Base-by-base conservation (phyloP, 768 basidiomycete genomes). In the Postia placenta region DNA sequence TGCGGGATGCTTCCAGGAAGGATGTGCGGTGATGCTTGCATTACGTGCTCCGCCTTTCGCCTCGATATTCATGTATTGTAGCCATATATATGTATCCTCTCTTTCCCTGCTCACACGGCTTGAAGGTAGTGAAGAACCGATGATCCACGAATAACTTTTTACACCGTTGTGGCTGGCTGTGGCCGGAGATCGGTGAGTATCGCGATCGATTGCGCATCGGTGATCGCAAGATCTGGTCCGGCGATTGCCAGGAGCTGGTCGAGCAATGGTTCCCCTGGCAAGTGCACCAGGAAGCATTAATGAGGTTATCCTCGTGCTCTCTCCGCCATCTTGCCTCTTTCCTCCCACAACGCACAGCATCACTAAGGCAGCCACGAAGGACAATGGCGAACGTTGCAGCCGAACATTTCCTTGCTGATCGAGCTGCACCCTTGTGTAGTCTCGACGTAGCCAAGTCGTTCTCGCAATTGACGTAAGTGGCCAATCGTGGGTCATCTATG, bases 321-420 rank as follows among this genome's bases (percentile, higher is more conserved):
- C 12, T 36, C 30, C 33, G 42, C 42, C 42, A 43, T 45, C 45
- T 45, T 6, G 27, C 6, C 45, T 6, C 23, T 3, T 22, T 19
- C 23, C 3, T 12, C 11, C 30, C 30, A 15, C 30, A 7, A 33
- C 15, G 9, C 30, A 33, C 30, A 7, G 7, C 30, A 15, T 33
- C 30, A n/a, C n/a, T 33, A 7, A 33, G 15, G 9, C 30, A 33
- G 9, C 15, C 15, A 7, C 7, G 50, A 30, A 57, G 56, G 27
- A 64, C 59, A 7, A 71, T 71, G 68, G 60, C 61, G 24, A 67
- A 64, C 49, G 59, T 67, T 37, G 50, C 67, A 25, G 48, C 71
- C 11, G 85, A 86, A 56, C 78, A 80, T 37, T 92, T 85, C 66
- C 67, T 87, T 37, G 85, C 89, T 28, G 90, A 93, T 69, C 72